Evolutionary conservation across 768 basidiomycete genomes (phyloP), one percentile per base, ranked within the genome.

Genomic region (Tubosaeta sp.): DNA sequence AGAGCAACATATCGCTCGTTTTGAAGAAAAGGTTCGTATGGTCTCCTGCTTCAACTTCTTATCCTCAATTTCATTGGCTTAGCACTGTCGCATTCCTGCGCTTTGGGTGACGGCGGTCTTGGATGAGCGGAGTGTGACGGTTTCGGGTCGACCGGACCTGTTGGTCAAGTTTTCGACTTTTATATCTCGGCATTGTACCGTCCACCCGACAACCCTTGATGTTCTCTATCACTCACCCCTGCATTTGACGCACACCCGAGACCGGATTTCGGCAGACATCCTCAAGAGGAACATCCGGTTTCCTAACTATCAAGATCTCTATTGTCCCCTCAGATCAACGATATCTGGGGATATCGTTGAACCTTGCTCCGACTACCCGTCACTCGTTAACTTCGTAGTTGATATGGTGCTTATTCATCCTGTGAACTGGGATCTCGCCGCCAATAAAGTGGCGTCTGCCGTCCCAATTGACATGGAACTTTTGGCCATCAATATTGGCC

Each of bases 131-230:
- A 76, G 72, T 48, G 67, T 81, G 48, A 83, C 83, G 11, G 66
- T 84, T 44, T 85, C 83, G 3, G 84, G 83, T 21, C 74, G 69
- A 44, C 83, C 83, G 3, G 75, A 80, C 52, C 46, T 73, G 41
- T 65, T 86, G 27, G 59, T 66, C 7, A 60, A 61, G 22, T 83
- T 84, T 60, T 66, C 72, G 7, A 55, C 57, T 14, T 67, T 58
- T 7, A 55, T 80, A 36, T 69, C 73, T 19, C 55, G 66, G 3
- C 61, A 59, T 18, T 69, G 70, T 19, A 55, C 67, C 2, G 64
- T 76, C 0, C 76, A 75, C 52, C 63, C 73, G 42, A 78, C 79
- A 1, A 71, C 71, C 2, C 61, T 84, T 35, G 69, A 76, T 43
- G 70, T 77, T 0, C 71, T 83, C 0, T 86, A 86, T 56, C 84